phyloP scores from a whole-genome alignment of 177 flowering plant species.

The Vitis hybrid region DNA sequence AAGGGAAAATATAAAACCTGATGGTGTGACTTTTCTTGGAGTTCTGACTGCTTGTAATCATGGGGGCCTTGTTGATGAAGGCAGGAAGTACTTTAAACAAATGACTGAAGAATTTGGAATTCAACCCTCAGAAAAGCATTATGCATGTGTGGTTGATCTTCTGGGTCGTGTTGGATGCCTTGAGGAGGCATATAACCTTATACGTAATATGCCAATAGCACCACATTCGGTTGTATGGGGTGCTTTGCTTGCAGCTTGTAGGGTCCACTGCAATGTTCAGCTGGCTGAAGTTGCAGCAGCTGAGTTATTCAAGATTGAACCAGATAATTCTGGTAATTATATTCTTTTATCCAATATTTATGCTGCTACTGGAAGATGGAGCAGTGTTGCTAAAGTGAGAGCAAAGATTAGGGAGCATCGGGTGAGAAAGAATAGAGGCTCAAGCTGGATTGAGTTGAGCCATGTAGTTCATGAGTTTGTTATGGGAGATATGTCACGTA shows the following conservation, averaged over 20 bases:
- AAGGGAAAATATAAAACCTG: slow-evolving; percentile 32
- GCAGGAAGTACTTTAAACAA: slow-evolving; percentile 30
- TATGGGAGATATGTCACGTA: slow-evolving; percentile 37
- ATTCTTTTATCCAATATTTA: slow-evolving; percentile 39
- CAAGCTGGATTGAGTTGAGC: slow-evolving; percentile 49
- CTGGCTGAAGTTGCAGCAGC: slow-evolving; percentile 49
- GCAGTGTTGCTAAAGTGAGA: slow-evolving; percentile 40
- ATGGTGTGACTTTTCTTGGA: slow-evolving; percentile 42
- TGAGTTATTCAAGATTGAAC: slow-evolving; percentile 39
- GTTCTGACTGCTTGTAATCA: slow-evolving; percentile 50
- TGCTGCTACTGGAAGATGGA: slow-evolving; percentile 41
- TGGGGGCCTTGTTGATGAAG: slow-evolving; percentile 46
- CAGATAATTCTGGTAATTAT: slow-evolving; percentile 47
- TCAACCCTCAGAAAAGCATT: slow-evolving; percentile 40
- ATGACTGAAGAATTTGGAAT: slow-evolving; percentile 36
- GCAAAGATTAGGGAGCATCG: slow-evolving; percentile 31
- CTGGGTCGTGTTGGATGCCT: slow-evolving; percentile 47
- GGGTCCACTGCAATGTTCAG: slow-evolving; percentile 30
- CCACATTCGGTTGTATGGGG: slow-evolving; percentile 43
- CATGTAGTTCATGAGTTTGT: slow-evolving; percentile 45
- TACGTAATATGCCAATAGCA: slow-evolving; percentile 32
- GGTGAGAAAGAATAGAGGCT: slow-evolving; percentile 43
- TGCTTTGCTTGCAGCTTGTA: slow-evolving; percentile 51
- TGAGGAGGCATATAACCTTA: slow-evolving; percentile 38
- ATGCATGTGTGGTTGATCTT: slow-evolving; percentile 49